These are phyloP conservation scores for Neltuma alba DNA, from an alignment of 306 rosid species.

Conservation along the genomic window DNA sequence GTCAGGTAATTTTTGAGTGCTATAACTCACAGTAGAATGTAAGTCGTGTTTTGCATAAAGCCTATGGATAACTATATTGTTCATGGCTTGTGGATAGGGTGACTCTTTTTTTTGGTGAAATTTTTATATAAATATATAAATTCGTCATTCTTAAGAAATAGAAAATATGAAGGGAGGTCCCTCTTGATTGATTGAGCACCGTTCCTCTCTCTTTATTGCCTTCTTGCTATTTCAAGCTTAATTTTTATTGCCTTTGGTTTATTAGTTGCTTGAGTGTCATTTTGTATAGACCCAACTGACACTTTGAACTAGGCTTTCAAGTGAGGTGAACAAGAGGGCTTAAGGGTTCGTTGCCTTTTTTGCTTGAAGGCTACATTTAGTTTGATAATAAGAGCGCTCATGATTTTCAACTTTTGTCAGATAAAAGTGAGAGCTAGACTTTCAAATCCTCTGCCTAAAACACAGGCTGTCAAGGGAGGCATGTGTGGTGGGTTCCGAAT, in stretches of 20 bases:
- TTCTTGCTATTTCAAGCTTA: background rate
- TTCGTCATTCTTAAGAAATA: background rate
- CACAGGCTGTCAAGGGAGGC: slow-evolving; percentile 81
- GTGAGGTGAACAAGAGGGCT: background rate
- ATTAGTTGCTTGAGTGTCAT: slow-evolving; percentile 1
- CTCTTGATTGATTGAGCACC: slow-evolving; percentile 13
- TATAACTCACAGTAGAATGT: background rate
- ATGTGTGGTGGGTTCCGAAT: slow-evolving; percentile 85
- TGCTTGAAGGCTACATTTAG: slow-evolving; percentile 19
- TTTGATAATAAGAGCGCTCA: slow-evolving; percentile 3
- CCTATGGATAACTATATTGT: background rate
- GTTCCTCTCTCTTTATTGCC: background rate
- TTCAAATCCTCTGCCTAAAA: slow-evolving; percentile 88
- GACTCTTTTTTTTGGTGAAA: background rate
- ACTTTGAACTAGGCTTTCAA: background rate
- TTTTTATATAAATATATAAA: background rate
- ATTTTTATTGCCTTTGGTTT: slow-evolving; percentile 2
- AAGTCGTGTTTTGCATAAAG: background rate
- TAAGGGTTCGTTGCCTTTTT: background rate
- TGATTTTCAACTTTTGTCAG: slow-evolving; percentile 42
- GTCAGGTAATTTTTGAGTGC: slow-evolving; percentile 21
- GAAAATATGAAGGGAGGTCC: slow-evolving; percentile 2
- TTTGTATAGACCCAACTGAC: background rate
- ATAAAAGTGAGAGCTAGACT: slow-evolving; percentile 83
- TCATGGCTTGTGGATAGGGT: background rate